phyloP scores from a whole-genome alignment of 2,329 filamentous ascomycete genomes.

The Diaporthe longicolla region DNA sequence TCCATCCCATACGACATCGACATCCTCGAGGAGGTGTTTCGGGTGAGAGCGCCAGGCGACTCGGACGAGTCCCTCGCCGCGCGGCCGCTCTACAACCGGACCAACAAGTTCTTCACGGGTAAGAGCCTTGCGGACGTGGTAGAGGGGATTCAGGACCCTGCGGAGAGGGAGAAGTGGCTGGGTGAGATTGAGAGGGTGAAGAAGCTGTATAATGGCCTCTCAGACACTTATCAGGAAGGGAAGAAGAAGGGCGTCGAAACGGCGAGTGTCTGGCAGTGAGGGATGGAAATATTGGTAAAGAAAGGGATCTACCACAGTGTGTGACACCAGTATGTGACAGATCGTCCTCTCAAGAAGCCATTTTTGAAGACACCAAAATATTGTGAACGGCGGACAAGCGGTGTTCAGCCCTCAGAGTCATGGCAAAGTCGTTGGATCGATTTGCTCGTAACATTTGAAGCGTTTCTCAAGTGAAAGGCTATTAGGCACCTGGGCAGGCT shows the following conservation, averaged over 20 bases:
- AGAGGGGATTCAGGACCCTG: slow-evolving; percentile 52
- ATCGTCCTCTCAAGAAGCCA: too few relatives aligned
- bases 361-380: too few relatives aligned
- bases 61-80: slow-evolving; percentile 54
- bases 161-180: slow-evolving; percentile 52
- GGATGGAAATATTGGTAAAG: neutral
- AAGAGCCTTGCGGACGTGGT: slow-evolving; percentile 60
- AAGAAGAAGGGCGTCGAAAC: slow-evolving; percentile 60
- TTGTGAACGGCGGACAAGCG: neutral
- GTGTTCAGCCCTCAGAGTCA: neutral
- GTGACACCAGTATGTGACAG: too few relatives aligned
- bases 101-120: slow-evolving; percentile 68
- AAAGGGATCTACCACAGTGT: neutral
- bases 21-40: slow-evolving; percentile 69
- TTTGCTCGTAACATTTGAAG: neutral
- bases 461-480: neutral
- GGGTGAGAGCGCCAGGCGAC: slow-evolving; percentile 58
- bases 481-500: too few relatives aligned
- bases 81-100: slow-evolving; percentile 66
- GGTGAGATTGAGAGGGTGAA: slow-evolving; percentile 64
- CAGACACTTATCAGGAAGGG: slow-evolving; percentile 63
- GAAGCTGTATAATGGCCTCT: slow-evolving; percentile 60
- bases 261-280: slow-evolving; percentile 64
- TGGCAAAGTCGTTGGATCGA: neutral
- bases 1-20: slow-evolving; percentile 70